phyloP scores from a whole-genome alignment of 805 yeast species.

The Metschnikowia santaceciliae region DNA sequence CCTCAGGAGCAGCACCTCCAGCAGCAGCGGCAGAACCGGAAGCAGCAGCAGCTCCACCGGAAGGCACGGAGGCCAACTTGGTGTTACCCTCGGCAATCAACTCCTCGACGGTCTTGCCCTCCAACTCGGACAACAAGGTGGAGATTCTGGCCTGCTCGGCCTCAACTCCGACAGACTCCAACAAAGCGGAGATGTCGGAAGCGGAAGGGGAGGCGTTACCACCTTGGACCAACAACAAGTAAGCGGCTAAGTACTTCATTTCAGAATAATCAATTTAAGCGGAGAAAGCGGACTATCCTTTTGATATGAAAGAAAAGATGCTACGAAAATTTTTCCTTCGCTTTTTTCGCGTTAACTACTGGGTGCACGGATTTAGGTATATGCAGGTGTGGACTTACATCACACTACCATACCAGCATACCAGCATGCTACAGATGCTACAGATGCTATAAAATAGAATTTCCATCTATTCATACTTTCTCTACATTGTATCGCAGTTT shows the following conservation, averaged over 20 bases:
- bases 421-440: neutral
- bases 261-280: slow-evolving; percentile 81
- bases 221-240: slow-evolving; percentile 95
- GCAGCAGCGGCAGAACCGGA: slow-evolving; percentile 68
- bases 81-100: slow-evolving; percentile 92
- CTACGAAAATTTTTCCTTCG: slow-evolving; percentile 5
- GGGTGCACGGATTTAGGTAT: neutral
- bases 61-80: slow-evolving; percentile 95
- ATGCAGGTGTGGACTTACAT: neutral
- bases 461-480: too few relatives aligned
- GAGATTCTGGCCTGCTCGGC: slow-evolving; percentile 85
- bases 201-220: slow-evolving; percentile 95
- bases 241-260: slow-evolving; percentile 99
- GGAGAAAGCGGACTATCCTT: slow-evolving; percentile 74
- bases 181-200: slow-evolving; percentile 80
- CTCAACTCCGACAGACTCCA: slow-evolving; percentile 94
- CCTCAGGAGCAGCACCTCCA: slow-evolving; percentile 68
- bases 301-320: slow-evolving; percentile 33
- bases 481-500: too few relatives aligned
- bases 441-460: too few relatives aligned
- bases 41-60: slow-evolving; percentile 96
- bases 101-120: slow-evolving; percentile 89
- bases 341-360: slow-evolving; percentile 1
- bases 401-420: neutral
- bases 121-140: slow-evolving; percentile 75